Conservation (phyloP, 371 early-diverging fungal species). For the Thermomucor indicae-seudaticae region DNA sequence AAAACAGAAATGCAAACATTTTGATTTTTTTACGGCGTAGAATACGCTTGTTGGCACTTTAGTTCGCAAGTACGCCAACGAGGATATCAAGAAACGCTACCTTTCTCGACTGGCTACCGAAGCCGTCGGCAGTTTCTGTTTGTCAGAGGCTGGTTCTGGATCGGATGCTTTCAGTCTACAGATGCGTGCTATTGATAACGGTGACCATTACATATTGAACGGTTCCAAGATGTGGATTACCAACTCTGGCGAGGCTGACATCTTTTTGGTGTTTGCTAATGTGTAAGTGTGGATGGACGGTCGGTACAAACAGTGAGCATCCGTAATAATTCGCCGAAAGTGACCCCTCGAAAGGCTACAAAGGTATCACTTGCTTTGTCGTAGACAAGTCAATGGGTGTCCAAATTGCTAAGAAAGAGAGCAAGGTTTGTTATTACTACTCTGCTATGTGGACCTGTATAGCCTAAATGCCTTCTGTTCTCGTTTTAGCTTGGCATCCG, state of each 20-base stretch:
- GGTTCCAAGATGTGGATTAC: slow-evolving; percentile 95
- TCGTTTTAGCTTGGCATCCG: slow-evolving; percentile 84
- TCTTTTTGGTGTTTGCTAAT: slow-evolving; percentile 97
- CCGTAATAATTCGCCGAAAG: not conserved
- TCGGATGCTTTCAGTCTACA: slow-evolving; percentile 96
- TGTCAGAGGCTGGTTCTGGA: slow-evolving; percentile 92
- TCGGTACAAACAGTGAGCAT: slow-evolving; percentile 54
- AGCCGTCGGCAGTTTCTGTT: slow-evolving; percentile 91
- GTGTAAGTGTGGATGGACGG: slow-evolving; percentile 39
- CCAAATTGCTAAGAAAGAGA: slow-evolving; percentile 93
- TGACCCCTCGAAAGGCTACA: slow-evolving; percentile 92
- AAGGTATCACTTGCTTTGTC: slow-evolving; percentile 97
- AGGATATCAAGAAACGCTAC: slow-evolving; percentile 78
- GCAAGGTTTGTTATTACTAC: slow-evolving; percentile 54
- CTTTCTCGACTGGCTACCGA: slow-evolving; percentile 80
- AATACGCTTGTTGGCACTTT: slow-evolving; percentile 97
- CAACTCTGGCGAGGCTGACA: slow-evolving; percentile 87
- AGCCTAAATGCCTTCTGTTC: not conserved
- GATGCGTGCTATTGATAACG: slow-evolving; percentile 87
- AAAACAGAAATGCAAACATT: not conserved
- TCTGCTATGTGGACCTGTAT: not conserved
- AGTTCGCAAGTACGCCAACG: slow-evolving; percentile 80
- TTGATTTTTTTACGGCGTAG: slow-evolving; percentile 52
- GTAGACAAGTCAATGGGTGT: slow-evolving; percentile 96
- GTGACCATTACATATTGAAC: slow-evolving; percentile 88